Evolutionary conservation across 2,329 filamentous ascomycete genomes (phyloP).

Genomic region (Chalaropsis ovoidea): DNA sequence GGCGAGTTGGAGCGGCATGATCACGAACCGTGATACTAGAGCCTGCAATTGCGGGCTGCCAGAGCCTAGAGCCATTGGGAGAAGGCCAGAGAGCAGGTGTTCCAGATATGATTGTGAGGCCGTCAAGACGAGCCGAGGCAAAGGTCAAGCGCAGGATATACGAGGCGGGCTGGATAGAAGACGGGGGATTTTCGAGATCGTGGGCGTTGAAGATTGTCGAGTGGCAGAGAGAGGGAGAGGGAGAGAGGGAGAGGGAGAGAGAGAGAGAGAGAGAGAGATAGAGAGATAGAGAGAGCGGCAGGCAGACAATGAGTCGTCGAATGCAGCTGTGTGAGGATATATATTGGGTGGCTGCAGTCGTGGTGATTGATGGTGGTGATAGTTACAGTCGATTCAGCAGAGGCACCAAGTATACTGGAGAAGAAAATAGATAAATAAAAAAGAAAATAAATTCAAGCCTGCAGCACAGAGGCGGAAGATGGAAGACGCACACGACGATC

Average conservation of each 20-base stretch:
- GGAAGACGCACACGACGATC: not conserved
- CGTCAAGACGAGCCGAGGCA: not conserved
- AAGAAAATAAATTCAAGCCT: not conserved
- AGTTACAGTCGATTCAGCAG: not conserved
- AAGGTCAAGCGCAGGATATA: not conserved
- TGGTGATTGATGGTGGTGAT: no score
- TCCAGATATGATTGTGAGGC: not conserved
- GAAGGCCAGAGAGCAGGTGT: not conserved
- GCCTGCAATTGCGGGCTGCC: not conserved
- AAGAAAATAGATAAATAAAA: not conserved
- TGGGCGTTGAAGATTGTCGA: not conserved
- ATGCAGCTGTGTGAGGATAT: no score
- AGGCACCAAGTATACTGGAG: not conserved
- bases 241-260: not conserved
- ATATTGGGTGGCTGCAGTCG: no score
- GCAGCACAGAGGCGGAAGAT: not conserved
- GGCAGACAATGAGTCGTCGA: not conserved
- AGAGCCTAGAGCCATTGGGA: not conserved
- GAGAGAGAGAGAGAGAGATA: conserved; percentile 5
- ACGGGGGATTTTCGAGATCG: not conserved
- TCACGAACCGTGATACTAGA: conserved; percentile 3
- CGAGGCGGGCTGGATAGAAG: not conserved
- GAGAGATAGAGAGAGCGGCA: not conserved
- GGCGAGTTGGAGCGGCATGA: not conserved
- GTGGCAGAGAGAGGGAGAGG: not conserved